These are phyloP conservation scores for Mortierella sp. DNA, from an alignment of 371 early-diverging fungal species.

Conservation along the genomic window DNA sequence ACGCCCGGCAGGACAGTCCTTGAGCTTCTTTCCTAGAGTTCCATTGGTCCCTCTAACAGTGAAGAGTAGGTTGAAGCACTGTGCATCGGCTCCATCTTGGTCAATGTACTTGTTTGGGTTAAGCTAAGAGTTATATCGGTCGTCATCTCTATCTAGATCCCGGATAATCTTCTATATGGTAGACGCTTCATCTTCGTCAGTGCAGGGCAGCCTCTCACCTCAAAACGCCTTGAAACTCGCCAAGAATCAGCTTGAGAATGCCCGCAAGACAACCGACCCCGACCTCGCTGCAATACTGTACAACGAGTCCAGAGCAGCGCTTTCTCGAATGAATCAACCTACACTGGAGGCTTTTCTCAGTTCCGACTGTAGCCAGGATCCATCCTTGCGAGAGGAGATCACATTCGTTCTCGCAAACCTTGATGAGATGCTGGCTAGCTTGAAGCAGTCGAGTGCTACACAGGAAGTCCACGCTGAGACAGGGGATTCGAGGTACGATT, in stretches of 20 bases:
- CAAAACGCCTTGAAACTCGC: constrained; percentile 1
- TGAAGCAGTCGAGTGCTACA: not conserved
- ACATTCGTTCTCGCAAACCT: not conserved
- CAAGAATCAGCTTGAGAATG: not conserved
- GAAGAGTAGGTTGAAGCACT: too few species aligned
- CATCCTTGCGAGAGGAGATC: not conserved
- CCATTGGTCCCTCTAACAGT: too few species aligned
- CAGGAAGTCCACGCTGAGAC: not conserved
- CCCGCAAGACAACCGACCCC: not conserved
- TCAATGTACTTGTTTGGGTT: too few species aligned
- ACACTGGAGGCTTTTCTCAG: not conserved
- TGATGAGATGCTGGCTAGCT: not conserved
- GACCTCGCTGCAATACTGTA: not conserved
- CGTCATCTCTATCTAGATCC: too few species aligned
- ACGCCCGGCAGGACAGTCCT: too few species aligned
- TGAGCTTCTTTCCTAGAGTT: too few species aligned
- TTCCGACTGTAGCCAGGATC: not conserved
- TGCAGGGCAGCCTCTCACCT: not conserved
- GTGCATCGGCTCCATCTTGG: too few species aligned
- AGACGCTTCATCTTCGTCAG: not conserved
- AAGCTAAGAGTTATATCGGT: too few species aligned
- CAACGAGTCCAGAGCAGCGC: not conserved
- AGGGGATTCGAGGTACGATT: not conserved
- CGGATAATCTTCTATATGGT: too few species aligned
- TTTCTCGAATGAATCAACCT: not conserved